Conservation (phyloP, 164 flowering plant genomes). For the Cinnamomum micranthum region DNA sequence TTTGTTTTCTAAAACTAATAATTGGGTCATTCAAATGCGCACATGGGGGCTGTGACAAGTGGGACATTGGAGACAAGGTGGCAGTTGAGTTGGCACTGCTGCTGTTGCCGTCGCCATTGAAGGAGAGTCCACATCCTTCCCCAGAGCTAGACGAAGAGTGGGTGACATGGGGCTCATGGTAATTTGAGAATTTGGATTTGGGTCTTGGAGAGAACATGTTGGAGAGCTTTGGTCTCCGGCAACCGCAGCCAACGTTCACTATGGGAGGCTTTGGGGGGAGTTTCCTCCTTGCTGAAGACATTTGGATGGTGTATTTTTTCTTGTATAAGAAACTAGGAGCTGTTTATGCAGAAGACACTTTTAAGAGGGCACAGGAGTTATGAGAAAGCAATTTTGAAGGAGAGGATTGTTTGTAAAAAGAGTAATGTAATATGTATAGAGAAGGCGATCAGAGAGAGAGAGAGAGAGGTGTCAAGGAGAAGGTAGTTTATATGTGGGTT, state of each 20-base stretch:
- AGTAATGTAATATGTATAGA: too few species aligned
- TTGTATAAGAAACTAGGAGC: too few species aligned
- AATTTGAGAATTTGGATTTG: constrained; percentile 12
- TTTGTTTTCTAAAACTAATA: constrained; percentile 13
- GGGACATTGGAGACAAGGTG: not conserved
- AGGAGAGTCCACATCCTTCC: constrained; percentile 1
- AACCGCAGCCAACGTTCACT: constrained; percentile 56
- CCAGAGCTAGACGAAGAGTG: constrained; percentile 26
- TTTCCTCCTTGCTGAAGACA: constrained; percentile 30
- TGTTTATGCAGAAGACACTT: not conserved
- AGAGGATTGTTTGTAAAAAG: too few species aligned
- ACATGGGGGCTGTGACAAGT: not conserved
- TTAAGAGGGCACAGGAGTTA: too few species aligned
- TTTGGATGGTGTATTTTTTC: not conserved
- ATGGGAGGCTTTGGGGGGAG: constrained; percentile 31
- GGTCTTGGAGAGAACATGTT: constrained; percentile 35
- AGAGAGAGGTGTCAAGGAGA: too few species aligned
- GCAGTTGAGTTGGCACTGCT: not conserved
- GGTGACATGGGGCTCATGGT: not conserved
- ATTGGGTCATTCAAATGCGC: not conserved
- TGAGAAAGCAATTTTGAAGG: too few species aligned
- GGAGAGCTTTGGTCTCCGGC: constrained; percentile 49
- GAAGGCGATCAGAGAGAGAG: too few species aligned
- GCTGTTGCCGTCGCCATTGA: not conserved
- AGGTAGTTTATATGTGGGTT: too few species aligned